These are phyloP conservation scores for Cymbopogon flexuosus DNA, from an alignment of 202 grass and related monocot species.

Conservation along the genomic window DNA sequence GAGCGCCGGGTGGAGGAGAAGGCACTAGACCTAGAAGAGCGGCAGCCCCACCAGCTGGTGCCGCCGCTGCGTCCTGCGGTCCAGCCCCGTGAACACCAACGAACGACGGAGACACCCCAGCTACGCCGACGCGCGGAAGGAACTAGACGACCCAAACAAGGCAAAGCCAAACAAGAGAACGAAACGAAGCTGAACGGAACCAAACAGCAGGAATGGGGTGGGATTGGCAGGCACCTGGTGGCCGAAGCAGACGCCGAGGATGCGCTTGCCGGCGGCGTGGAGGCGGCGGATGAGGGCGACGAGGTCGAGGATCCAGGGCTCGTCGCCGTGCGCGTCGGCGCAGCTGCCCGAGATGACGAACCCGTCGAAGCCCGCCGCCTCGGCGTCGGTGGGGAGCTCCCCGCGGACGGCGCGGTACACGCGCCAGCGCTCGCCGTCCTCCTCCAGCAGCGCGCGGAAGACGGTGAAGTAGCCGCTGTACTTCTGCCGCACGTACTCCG, in stretches of 20 bases:
- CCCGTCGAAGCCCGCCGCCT: conserved; percentile 50
- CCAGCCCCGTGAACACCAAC: not conserved
- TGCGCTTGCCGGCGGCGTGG: conserved; percentile 52
- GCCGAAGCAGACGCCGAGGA: conserved; percentile 96
- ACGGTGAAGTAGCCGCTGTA: conserved; percentile 82
- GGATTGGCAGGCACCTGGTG: conserved; percentile 56
- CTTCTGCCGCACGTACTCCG: conserved; percentile 70
- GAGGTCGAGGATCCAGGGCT: conserved; percentile 66
- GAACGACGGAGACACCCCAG: not conserved
- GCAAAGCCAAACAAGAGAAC: not conserved
- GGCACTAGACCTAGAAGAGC: conserved; percentile 32
- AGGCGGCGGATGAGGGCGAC: conserved; percentile 47
- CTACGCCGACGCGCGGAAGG: not conserved
- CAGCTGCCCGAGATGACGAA: conserved; percentile 90
- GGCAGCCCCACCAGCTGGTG: conserved; percentile 6
- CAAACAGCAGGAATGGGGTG: not conserved
- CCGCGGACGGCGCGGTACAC: conserved; percentile 60
- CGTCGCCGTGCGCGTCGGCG: conserved; percentile 76
- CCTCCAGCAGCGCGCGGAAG: conserved; percentile 60
- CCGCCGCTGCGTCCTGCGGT: not conserved
- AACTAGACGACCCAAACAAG: not conserved
- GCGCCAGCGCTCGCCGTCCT: conserved; percentile 71
- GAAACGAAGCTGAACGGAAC: not conserved
- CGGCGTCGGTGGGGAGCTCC: conserved; percentile 47
- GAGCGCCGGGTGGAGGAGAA: not conserved